Evolutionary conservation across 2,329 filamentous ascomycete species (phyloP).

Genomic region (Epichloe gansuensis): DNA sequence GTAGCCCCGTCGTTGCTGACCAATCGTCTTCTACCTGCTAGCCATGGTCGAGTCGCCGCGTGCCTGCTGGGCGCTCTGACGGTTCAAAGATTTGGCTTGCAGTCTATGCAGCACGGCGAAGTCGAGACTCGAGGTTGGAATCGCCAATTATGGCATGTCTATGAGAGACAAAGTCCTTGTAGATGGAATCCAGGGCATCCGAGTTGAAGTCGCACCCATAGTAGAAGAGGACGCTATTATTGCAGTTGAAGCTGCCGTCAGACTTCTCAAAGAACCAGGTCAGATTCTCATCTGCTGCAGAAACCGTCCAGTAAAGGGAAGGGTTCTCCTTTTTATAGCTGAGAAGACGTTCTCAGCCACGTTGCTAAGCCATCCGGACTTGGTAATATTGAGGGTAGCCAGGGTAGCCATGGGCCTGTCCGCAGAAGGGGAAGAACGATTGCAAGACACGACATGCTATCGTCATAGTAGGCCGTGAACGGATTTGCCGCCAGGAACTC

Average conservation of each 20-base stretch:
- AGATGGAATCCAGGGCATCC: slow-evolving; percentile 61
- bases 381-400: slow-evolving; percentile 84
- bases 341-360: slow-evolving; percentile 92
- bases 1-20: slow-evolving; percentile 13
- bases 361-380: slow-evolving; percentile 88
- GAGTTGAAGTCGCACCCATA: slow-evolving; percentile 68
- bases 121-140: slow-evolving; percentile 75
- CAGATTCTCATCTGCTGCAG: slow-evolving; percentile 88
- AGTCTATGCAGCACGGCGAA: slow-evolving; percentile 64
- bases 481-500: slow-evolving; percentile 62
- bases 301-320: slow-evolving; percentile 91
- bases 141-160: slow-evolving; percentile 81
- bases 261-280: slow-evolving; percentile 98
- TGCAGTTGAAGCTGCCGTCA: slow-evolving; percentile 76
- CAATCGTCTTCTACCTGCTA: not conserved
- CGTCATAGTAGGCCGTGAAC: slow-evolving; percentile 92
- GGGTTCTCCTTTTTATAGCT: slow-evolving; percentile 85
- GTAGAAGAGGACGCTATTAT: slow-evolving; percentile 91
- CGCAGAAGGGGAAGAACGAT: slow-evolving; percentile 68
- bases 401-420: slow-evolving; percentile 65
- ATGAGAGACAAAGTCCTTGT: slow-evolving; percentile 73
- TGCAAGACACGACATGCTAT: slow-evolving; percentile 82
- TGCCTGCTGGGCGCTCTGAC: slow-evolving; percentile 14
- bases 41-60: slow-evolving; percentile 10
- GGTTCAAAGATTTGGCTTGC: slow-evolving; percentile 39